These are phyloP conservation scores for Globisporangium nunn DNA, from an alignment of 352 stramenopile genomes.

Conservation along the genomic window DNA sequence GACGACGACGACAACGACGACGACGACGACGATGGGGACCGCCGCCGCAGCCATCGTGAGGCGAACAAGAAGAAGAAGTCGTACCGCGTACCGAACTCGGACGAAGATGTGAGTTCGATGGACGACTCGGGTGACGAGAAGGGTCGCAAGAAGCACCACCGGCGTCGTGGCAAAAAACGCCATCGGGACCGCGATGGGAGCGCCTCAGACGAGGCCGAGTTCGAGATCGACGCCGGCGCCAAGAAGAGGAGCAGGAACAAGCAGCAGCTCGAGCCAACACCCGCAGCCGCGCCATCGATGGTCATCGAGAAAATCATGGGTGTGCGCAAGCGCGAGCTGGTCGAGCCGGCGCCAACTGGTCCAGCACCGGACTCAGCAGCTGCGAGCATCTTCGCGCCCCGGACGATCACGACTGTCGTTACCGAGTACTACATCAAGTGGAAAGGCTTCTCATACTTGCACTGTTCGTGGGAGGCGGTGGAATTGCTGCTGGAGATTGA, in stretches of 20 bases:
- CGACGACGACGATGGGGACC: slow-evolving; percentile 21
- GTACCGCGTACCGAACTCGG: slow-evolving; percentile 76
- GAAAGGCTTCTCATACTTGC: slow-evolving; percentile 87
- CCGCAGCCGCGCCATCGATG: slow-evolving; percentile 32
- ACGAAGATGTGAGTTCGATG: slow-evolving; percentile 57
- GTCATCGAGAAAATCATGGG: slow-evolving; percentile 89
- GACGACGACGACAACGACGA: slow-evolving; percentile 19
- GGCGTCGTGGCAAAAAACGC: slow-evolving; percentile 18
- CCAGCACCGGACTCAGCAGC: slow-evolving; percentile 19
- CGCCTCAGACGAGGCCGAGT: slow-evolving; percentile 42
- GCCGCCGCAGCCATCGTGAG: slow-evolving; percentile 51
- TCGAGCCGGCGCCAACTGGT: slow-evolving; percentile 14
- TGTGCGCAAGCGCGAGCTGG: slow-evolving; percentile 40
- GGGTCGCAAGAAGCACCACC: not conserved
- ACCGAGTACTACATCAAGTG: slow-evolving; percentile 89
- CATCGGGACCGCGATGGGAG: slow-evolving; percentile 20
- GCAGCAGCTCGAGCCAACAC: not conserved
- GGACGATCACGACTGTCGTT: slow-evolving; percentile 27
- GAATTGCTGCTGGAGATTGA: slow-evolving; percentile 75
- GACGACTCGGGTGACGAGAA: slow-evolving; percentile 28
- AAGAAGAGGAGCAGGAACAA: slow-evolving; percentile 28
- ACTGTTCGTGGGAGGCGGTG: slow-evolving; percentile 78
- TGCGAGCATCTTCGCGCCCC: slow-evolving; percentile 29
- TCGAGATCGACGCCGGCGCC: slow-evolving; percentile 17
- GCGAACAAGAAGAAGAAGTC: slow-evolving; percentile 65